Evolutionary conservation across 1,139 yeast genomes (phyloP).

Genomic region (Scheffersomyces parashehatae): DNA sequence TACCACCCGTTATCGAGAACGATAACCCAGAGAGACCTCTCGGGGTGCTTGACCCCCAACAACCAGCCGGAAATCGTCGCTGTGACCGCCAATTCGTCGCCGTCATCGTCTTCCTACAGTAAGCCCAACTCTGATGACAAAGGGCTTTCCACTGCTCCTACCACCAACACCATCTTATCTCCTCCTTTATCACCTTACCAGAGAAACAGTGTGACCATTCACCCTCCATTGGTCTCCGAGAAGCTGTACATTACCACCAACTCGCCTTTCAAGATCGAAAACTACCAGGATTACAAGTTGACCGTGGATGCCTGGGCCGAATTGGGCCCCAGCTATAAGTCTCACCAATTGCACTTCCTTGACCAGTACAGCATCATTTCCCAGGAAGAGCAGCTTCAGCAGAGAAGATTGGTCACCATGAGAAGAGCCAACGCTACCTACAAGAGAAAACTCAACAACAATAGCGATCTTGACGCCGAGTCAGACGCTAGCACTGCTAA

Average conservation of each 20-base stretch:
- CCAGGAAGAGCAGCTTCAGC: conserved; percentile 8
- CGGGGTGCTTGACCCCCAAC: conserved; percentile 44
- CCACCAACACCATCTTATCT: conserved; percentile 43
- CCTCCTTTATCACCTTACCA: conserved; percentile 70
- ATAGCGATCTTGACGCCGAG: conserved; percentile 33
- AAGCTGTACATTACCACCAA: conserved; percentile 20
- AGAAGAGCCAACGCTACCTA: conserved; percentile 15
- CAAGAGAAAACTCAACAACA: conserved; percentile 22
- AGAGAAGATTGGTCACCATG: conserved; percentile 13
- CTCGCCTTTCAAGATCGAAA: conserved; percentile 46
- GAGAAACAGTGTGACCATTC: conserved; percentile 24
- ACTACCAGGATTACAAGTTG: conserved; percentile 46
- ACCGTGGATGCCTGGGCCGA: conserved; percentile 52
- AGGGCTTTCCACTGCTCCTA: too few species aligned
- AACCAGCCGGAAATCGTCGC: conserved; percentile 11
- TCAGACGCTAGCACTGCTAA: conserved; percentile 11
- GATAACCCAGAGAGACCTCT: conserved; percentile 27
- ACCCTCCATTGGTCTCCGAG: conserved; percentile 11
- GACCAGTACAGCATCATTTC: conserved; percentile 43
- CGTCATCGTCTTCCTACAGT: too few species aligned
- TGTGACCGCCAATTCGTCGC: too few species aligned
- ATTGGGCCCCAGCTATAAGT: conserved; percentile 44
- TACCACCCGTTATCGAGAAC: conserved; percentile 37
- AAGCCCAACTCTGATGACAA: too few species aligned
- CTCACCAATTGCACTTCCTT: conserved; percentile 49